phyloP scores from a whole-genome alignment of 192 early-diverging fungal species.

The Coemansia sp. region DNA sequence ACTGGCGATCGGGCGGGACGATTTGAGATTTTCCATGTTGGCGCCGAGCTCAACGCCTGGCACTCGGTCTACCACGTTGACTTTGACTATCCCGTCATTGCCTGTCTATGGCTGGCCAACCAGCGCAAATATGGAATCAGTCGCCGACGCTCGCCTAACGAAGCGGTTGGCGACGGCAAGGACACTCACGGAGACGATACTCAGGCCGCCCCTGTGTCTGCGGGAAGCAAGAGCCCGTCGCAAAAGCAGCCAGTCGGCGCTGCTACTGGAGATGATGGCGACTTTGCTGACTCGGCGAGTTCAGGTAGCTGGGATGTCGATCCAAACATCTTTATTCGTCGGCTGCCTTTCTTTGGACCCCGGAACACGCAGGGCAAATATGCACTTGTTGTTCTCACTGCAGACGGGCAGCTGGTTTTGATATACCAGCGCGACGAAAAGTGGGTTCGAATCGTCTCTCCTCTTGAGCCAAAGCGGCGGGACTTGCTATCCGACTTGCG shows the following conservation, averaged over 20 bases:
- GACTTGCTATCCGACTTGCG: not conserved
- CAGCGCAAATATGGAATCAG: slow-evolving; percentile 55
- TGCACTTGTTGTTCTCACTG: slow-evolving; percentile 49
- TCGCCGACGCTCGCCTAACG: slow-evolving; percentile 14
- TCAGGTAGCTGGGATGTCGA: slow-evolving; percentile 38
- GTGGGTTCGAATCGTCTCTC: slow-evolving; percentile 48
- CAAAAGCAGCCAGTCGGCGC: not conserved
- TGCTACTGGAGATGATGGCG: not conserved
- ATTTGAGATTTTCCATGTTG: slow-evolving; percentile 49
- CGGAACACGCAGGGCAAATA: slow-evolving; percentile 55
- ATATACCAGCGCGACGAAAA: slow-evolving; percentile 53
- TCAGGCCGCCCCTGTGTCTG: slow-evolving; percentile 7
- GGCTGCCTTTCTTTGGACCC: slow-evolving; percentile 55
- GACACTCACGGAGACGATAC: not conserved
- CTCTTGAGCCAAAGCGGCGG: slow-evolving; percentile 30
- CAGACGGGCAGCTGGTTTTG: slow-evolving; percentile 50
- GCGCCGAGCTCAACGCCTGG: slow-evolving; percentile 49
- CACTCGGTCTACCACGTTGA: slow-evolving; percentile 43
- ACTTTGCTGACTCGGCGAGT: not conserved
- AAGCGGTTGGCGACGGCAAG: not conserved
- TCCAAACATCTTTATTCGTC: slow-evolving; percentile 30
- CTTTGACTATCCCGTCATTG: slow-evolving; percentile 49
- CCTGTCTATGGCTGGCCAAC: slow-evolving; percentile 49
- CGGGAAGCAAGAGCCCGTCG: not conserved
- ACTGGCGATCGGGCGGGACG: slow-evolving; percentile 44